Evolutionary conservation across 2,329 filamentous ascomycete genomes (phyloP).

Genomic region (Alternaria sp.): DNA sequence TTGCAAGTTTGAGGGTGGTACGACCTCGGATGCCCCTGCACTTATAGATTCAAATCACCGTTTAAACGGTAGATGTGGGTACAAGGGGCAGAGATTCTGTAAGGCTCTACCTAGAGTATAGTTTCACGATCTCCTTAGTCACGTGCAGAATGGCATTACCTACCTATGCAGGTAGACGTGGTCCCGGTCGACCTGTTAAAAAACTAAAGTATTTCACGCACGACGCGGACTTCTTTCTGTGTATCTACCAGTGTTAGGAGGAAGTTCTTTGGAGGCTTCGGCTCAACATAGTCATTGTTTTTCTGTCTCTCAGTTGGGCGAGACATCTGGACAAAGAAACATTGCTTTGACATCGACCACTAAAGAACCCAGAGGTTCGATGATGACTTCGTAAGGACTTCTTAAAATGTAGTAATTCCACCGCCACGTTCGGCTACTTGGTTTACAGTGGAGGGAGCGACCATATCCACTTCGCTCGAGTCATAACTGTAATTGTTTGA

Average conservation of each 20-base stretch:
- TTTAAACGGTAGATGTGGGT: too few relatives aligned
- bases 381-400: background rate
- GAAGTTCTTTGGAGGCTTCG: background rate
- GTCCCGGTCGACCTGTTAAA: too few relatives aligned
- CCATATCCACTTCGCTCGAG: background rate
- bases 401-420: too few relatives aligned
- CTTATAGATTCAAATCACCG: background rate
- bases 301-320: background rate
- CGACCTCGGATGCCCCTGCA: background rate
- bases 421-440: background rate
- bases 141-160: too few relatives aligned
- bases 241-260: too few relatives aligned
- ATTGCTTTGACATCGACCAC: background rate
- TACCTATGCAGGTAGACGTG: too few relatives aligned
- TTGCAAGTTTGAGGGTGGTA: too few relatives aligned
- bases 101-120: too few relatives aligned
- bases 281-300: background rate
- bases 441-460: background rate
- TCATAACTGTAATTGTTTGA: background rate
- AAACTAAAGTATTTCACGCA: too few relatives aligned
- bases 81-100: too few relatives aligned
- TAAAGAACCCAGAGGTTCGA: background rate
- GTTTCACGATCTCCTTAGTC: too few relatives aligned
- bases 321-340: background rate
- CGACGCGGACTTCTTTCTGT: too few relatives aligned